A percentile compares a stretch with the other conserved stretches of the same genome.
These are phyloP conservation scores for Huntiella omanensis DNA, from an alignment of 2,329 filamentous ascomycete species.

Conservation along the genomic window DNA sequence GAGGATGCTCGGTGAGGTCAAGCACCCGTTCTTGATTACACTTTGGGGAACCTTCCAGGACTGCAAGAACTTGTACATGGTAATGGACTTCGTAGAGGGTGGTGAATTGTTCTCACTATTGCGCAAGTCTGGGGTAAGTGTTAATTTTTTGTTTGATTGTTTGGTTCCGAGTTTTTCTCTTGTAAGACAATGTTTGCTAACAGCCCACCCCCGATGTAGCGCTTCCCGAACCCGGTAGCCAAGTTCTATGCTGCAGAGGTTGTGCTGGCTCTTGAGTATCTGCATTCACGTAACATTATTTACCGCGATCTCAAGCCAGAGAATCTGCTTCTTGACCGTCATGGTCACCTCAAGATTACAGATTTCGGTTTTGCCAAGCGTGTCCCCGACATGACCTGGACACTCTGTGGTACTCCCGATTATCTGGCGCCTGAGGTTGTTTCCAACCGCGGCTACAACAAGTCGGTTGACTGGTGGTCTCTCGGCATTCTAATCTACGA, in stretches of 20 bases:
- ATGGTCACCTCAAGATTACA: constrained; percentile 90
- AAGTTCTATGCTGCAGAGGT: constrained; percentile 99
- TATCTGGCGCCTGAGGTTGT: constrained; percentile 96
- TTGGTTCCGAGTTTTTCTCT: neutral
- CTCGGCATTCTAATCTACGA: constrained; percentile 96
- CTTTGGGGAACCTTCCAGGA: constrained; percentile 98
- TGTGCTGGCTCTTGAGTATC: constrained; percentile 82
- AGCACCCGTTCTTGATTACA: constrained; percentile 94
- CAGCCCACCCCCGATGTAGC: constrained; percentile 31
- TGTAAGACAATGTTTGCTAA: neutral
- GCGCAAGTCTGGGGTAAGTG: constrained; percentile 72
- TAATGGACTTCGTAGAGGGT: constrained; percentile 99
- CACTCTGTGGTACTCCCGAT: constrained; percentile 89
- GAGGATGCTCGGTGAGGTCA: constrained; percentile 87
- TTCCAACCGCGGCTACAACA: constrained; percentile 98
- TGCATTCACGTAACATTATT: constrained; percentile 89
- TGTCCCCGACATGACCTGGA: constrained; percentile 98
- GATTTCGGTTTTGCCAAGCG: constrained; percentile 98
- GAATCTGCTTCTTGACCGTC: constrained; percentile 76
- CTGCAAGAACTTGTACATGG: constrained; percentile 92
- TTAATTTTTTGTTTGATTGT: constrained; percentile 1
- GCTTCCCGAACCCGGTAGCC: constrained; percentile 94
- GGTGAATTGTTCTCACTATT: constrained; percentile 92
- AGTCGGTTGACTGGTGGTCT: constrained; percentile 99
- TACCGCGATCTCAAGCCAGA: constrained; percentile 95